Evolutionary conservation across 352 stramenopile genomes (phyloP).

Genomic region (Globisporangium irregulare): DNA sequence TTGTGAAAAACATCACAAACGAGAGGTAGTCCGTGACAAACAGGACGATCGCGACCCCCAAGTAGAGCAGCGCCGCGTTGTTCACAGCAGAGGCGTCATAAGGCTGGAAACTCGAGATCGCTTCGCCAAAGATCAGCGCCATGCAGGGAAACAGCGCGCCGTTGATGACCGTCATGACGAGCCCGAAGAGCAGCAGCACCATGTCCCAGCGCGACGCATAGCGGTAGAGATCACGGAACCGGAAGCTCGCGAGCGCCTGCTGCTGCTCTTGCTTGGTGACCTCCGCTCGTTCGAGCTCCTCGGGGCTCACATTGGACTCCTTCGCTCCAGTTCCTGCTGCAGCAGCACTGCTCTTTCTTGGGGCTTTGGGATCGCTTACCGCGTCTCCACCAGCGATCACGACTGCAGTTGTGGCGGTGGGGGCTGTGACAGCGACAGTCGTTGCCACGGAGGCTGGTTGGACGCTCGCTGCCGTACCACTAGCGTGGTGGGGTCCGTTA

Average conservation of each 20-base stretch:
- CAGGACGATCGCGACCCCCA: conserved; percentile 28
- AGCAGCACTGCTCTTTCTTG: background rate
- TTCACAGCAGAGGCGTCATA: conserved; percentile 26
- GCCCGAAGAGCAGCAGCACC: conserved; percentile 23
- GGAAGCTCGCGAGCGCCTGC: background rate
- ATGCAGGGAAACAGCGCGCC: conserved; percentile 48
- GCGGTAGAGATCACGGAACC: conserved; percentile 24
- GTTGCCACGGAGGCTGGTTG: background rate
- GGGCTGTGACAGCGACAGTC: background rate
- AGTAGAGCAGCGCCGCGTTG: conserved; percentile 26
- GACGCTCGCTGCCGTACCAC: background rate
- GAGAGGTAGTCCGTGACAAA: conserved; percentile 33
- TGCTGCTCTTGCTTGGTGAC: conserved; percentile 3
- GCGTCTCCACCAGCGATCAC: background rate
- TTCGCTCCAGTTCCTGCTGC: background rate
- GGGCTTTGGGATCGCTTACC: background rate
- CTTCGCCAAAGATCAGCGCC: conserved; percentile 46
- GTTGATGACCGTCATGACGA: conserved; percentile 35
- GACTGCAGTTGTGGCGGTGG: background rate
- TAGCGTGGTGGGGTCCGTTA: background rate
- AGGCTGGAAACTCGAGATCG: conserved; percentile 37
- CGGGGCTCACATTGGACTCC: background rate
- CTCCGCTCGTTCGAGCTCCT: conserved; percentile 4
- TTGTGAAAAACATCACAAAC: conserved; percentile 28
- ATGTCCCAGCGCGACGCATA: conserved; percentile 35